phyloP scores from a whole-genome alignment of 768 basidiomycete genomes.

The Naganishia kalamii region DNA sequence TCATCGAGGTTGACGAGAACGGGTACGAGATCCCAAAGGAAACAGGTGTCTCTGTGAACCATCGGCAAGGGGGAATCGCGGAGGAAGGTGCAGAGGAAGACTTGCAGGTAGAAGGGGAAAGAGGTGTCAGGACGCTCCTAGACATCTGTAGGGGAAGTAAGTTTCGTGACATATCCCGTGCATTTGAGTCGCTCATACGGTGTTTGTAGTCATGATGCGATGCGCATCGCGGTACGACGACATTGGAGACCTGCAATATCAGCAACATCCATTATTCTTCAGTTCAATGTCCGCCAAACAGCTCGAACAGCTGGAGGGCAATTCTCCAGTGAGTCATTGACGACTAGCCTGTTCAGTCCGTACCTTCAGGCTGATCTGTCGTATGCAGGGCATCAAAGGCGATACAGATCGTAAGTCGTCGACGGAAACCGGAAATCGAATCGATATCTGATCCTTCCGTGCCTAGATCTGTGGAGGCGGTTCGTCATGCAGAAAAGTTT shows the following conservation, averaged over 20 bases:
- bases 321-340: slow-evolving; percentile 19
- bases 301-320: slow-evolving; percentile 16
- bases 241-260: slow-evolving; percentile 21
- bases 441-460: not conserved
- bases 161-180: not conserved
- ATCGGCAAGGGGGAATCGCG: not conserved
- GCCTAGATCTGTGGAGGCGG: slow-evolving; percentile 17
- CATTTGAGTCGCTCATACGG: not conserved
- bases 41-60: not conserved
- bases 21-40: not conserved
- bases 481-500: slow-evolving; percentile 17
- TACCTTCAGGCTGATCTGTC: not conserved
- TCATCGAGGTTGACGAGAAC: slow-evolving; percentile 9
- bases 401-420: slow-evolving; percentile 20
- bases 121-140: not conserved
- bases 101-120: not conserved
- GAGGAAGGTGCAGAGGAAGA: not conserved
- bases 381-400: slow-evolving; percentile 6
- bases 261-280: slow-evolving; percentile 24
- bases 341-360: not conserved
- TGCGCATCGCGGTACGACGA: slow-evolving; percentile 20
- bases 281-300: slow-evolving; percentile 16
- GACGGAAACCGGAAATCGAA: not conserved
- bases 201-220: slow-evolving; percentile 19
- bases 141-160: slow-evolving; percentile 12